Base-by-base conservation (phyloP, 805 yeast genomes). In the Saccharomycopsis sp. region DNA sequence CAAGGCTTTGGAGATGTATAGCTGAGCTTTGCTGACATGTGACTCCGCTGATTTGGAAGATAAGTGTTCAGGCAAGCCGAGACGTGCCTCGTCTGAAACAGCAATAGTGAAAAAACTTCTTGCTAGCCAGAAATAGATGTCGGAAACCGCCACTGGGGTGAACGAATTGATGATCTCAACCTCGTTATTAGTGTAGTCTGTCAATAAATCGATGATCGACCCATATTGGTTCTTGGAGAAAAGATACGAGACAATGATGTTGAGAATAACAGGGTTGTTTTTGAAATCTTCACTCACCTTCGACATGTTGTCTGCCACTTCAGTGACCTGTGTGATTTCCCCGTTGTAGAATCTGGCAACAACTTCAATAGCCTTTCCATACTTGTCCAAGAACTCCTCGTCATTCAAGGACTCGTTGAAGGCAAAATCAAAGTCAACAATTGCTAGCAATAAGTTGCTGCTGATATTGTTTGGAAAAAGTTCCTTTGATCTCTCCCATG, bases 91-190 rank as follows among this genome's bases (percentile, higher is more conserved):
- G 9, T 16, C 18, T 12, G 41, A 21, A 4, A 24, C 53, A 14
- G 58, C 60, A 46, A 57, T 50, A 2, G 58, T 56, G 64, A 85
- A 91, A 53, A 81, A 76, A 16, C 87, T 84, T 69, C 98, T 80
- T 2, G 90, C 99, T 57, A 84, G 75, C 98, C 97, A 94, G 65
- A 88, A 88, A 53, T 79, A 70, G 1, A 89, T 83, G 62, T 87
- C 91, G 34, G 87, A 79, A 21, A 75, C 66, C 1, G 84, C 68
- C 23, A 71, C 70, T 2, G 75, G 58, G 0, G 82, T 71, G 21
- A 70, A 71, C 0, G 76, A 65, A 24, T 67, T 64, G 12, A 77
- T 8, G n/a, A 53, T n/a, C 5, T 54, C 50, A 3, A 46, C 23
- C 18, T 51, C 51, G 4, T 54, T 29, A 15, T 51, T 37, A 3